Evolutionary conservation across 306 rosid genomes (phyloP).

Genomic region (Rubus idaeus): DNA sequence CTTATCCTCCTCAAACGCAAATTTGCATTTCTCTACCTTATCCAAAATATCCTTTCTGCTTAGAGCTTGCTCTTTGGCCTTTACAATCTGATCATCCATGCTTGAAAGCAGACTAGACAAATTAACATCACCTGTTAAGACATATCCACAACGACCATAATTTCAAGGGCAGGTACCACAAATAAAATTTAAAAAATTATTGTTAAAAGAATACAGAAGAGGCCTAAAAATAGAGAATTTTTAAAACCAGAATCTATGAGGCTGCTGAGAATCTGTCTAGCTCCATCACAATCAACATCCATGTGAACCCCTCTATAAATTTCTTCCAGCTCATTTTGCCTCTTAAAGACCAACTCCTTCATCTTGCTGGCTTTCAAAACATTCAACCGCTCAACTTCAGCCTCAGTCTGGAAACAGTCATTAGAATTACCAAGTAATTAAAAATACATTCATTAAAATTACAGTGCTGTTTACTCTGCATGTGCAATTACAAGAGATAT

Average conservation of each 20-base stretch:
- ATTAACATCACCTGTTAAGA: conserved; percentile 52
- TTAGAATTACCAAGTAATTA: conserved; percentile 18
- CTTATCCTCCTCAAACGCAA: conserved; percentile 86
- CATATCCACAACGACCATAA: conserved; percentile 14
- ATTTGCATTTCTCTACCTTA: conserved; percentile 80
- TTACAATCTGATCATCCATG: conserved; percentile 78
- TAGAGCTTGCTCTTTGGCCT: conserved; percentile 81
- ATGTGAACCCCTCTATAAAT: conserved; percentile 79
- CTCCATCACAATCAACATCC: conserved; percentile 71
- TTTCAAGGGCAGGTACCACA: not conserved
- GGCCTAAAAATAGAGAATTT: not conserved
- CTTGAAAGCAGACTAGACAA: conserved; percentile 71
- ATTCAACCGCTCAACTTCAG: conserved; percentile 71
- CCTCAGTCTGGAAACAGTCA: conserved; percentile 46
- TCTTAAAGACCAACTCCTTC: conserved; percentile 78
- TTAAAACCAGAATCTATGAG: conserved; percentile 76
- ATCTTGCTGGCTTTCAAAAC: conserved; percentile 76
- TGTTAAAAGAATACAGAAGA: not conserved
- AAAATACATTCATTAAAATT: conserved; percentile 6
- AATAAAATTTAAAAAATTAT: not conserved
- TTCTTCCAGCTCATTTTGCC: conserved; percentile 83
- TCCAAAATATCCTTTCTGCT: conserved; percentile 93
- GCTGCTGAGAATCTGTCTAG: conserved; percentile 54
- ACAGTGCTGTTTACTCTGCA: not conserved
- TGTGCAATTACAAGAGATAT: conserved; percentile 17